Conservation (phyloP, 1,284 basidiomycete genomes). For the Mycena sp. region DNA sequence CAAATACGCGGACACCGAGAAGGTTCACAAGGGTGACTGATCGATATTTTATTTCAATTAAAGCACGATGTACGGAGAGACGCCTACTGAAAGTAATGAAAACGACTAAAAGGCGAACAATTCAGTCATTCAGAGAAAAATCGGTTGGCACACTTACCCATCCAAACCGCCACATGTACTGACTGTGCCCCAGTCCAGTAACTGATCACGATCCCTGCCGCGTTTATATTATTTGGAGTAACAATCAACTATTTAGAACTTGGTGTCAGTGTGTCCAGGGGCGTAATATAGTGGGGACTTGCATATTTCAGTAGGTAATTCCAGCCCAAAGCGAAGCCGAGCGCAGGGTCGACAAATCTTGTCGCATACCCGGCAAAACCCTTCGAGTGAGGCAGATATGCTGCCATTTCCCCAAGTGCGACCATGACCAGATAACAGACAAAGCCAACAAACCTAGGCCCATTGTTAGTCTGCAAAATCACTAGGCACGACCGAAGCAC, state of each 20-base stretch:
- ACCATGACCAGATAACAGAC: slow-evolving; percentile 65
- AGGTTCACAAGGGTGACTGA: slow-evolving; percentile 65
- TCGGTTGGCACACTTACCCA: slow-evolving; percentile 51
- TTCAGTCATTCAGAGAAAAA: neutral
- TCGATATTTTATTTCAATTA: slow-evolving; percentile 9
- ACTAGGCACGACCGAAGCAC: neutral
- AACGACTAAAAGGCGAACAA: slow-evolving; percentile 48
- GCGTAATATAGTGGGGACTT: slow-evolving; percentile 21
- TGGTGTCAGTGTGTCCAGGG: neutral
- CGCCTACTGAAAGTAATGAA: slow-evolving; percentile 65
- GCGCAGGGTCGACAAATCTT: slow-evolving; percentile 61
- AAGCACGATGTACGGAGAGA: slow-evolving; percentile 29
- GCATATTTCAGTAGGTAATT: slow-evolving; percentile 61
- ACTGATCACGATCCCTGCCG: slow-evolving; percentile 67
- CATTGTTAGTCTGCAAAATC: neutral
- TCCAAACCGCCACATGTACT: slow-evolving; percentile 67
- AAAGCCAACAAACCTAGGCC: slow-evolving; percentile 55
- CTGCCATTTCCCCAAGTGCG: slow-evolving; percentile 63
- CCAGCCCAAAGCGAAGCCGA: slow-evolving; percentile 62
- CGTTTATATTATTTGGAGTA: slow-evolving; percentile 63
- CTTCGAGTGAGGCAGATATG: slow-evolving; percentile 63
- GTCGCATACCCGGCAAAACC: slow-evolving; percentile 64
- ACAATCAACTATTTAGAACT: slow-evolving; percentile 49
- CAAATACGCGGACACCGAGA: slow-evolving; percentile 60
- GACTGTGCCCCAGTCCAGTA: slow-evolving; percentile 60